Percentiles rank a stretch among this genome's conserved stretches.
phyloP scores from a whole-genome alignment of 108 stramenopile genomes.

The Asterionellopsis glacialis region DNA sequence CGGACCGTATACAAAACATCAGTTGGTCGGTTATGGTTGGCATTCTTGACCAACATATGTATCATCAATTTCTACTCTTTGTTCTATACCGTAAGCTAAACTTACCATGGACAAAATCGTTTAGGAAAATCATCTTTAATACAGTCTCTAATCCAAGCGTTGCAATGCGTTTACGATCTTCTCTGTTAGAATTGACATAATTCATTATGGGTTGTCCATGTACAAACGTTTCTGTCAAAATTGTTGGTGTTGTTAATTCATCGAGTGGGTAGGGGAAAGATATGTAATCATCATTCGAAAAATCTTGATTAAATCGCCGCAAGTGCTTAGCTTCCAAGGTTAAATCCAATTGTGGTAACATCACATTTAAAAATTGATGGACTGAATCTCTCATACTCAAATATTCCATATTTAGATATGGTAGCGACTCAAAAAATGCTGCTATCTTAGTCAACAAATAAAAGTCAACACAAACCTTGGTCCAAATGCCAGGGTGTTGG shows the following conservation, averaged over 20 bases:
- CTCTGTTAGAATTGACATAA: slow-evolving; percentile 30
- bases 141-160: slow-evolving; percentile 68
- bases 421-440: slow-evolving; percentile 52
- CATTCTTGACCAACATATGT: no score
- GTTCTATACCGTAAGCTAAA: no score
- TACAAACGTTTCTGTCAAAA: slow-evolving; percentile 84
- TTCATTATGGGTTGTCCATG: slow-evolving; percentile 77
- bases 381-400: slow-evolving; percentile 75
- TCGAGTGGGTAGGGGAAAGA: slow-evolving; percentile 66
- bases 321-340: slow-evolving; percentile 75
- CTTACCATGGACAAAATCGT: slow-evolving; percentile 59
- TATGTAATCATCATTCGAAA: slow-evolving; percentile 59
- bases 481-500: slow-evolving; percentile 80
- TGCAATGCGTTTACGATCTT: slow-evolving; percentile 60
- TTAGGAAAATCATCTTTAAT: slow-evolving; percentile 88
- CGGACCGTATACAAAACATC: no score
- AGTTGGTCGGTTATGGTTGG: no score
- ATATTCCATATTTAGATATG: slow-evolving; percentile 67
- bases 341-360: slow-evolving; percentile 86
- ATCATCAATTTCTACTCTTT: no score
- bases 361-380: slow-evolving; percentile 78
- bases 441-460: slow-evolving; percentile 74
- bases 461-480: slow-evolving; percentile 86
- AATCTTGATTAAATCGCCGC: slow-evolving; percentile 63
- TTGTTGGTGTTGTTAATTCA: slow-evolving; percentile 62